Percentiles rank a stretch among this genome's conserved stretches.
Evolutionary conservation across 139 green algal genomes (phyloP).

Genomic region (Chlamydomonas sphaeroides): DNA sequence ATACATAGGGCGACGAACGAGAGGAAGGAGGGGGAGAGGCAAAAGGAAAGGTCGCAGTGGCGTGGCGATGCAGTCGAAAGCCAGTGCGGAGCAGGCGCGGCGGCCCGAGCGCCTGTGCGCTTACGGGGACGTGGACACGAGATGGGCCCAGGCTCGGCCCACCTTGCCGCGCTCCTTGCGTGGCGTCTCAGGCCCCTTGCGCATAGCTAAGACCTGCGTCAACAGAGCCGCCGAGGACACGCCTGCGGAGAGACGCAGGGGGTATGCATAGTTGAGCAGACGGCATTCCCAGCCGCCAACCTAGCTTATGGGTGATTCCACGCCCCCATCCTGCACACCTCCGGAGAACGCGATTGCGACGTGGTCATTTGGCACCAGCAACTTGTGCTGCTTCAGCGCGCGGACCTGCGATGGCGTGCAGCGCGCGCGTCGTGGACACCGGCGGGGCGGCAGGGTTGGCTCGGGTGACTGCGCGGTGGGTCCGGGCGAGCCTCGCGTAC

Average conservation of each 20-base stretch:
- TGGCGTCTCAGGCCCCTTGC: constrained; percentile 36
- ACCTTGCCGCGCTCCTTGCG: constrained; percentile 67
- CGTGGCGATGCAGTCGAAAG: too few species aligned
- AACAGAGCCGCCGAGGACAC: constrained; percentile 59
- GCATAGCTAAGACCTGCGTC: constrained; percentile 55
- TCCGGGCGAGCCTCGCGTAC: neutral
- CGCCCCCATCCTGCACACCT: constrained; percentile 24
- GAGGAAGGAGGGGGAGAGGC: too few species aligned
- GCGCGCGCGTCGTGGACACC: neutral
- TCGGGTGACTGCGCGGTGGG: neutral
- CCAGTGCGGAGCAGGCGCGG: too few species aligned
- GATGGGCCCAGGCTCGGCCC: neutral
- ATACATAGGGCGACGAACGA: too few species aligned
- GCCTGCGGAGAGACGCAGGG: constrained; percentile 31
- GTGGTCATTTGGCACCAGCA: constrained; percentile 55
- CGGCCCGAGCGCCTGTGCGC: too few species aligned
- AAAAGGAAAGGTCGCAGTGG: too few species aligned
- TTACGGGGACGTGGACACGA: too few species aligned
- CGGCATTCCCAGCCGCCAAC: neutral
- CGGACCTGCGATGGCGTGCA: constrained; percentile 32
- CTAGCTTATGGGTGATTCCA: too few species aligned
- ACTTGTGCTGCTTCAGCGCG: constrained; percentile 49
- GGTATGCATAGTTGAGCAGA: neutral
- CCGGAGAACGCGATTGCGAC: constrained; percentile 72
- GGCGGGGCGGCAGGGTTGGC: neutral